Percentiles rank a stretch among this genome's conserved stretches.
Conservation (phyloP, 2,329 filamentous ascomycete species). For the Alternaria sp. region DNA sequence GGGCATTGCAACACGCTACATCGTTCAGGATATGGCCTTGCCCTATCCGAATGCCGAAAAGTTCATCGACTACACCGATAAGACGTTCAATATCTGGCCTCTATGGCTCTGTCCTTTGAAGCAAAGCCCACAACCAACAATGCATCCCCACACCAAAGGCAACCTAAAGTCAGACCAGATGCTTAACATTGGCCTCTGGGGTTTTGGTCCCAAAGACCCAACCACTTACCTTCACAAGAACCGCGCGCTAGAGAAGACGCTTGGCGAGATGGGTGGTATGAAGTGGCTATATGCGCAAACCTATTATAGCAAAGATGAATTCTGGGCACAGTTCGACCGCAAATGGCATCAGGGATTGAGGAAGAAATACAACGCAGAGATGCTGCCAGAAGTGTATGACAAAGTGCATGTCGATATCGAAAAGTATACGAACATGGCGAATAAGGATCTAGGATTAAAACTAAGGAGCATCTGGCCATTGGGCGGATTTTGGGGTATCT, state of each 20-base stretch:
- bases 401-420: conserved; percentile 64
- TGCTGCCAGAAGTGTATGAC: conserved; percentile 71
- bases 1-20: conserved; percentile 66
- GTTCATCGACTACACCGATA: conserved; percentile 55
- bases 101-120: conserved; percentile 60
- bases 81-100: conserved; percentile 55
- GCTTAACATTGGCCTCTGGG: conserved; percentile 75
- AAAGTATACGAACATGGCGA: conserved; percentile 38
- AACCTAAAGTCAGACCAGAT: conserved; percentile 47
- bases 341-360: conserved; percentile 67
- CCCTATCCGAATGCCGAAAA: conserved; percentile 54
- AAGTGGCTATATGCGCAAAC: conserved; percentile 76
- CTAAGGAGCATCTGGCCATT: conserved; percentile 48
- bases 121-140: conserved; percentile 43
- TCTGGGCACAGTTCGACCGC: conserved; percentile 71
- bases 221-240: conserved; percentile 62
- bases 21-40: conserved; percentile 69
- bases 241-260: conserved; percentile 66
- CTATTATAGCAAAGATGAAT: conserved; percentile 73
- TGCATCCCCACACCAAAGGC: conserved; percentile 46
- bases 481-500: conserved; percentile 50
- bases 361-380: conserved; percentile 65
- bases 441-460: conserved; percentile 35
- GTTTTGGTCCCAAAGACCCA: conserved; percentile 65
- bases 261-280: conserved; percentile 68